Evolutionary conservation across 2,329 filamentous ascomycete species (phyloP).

Genomic region (Claviceps digitariae): DNA sequence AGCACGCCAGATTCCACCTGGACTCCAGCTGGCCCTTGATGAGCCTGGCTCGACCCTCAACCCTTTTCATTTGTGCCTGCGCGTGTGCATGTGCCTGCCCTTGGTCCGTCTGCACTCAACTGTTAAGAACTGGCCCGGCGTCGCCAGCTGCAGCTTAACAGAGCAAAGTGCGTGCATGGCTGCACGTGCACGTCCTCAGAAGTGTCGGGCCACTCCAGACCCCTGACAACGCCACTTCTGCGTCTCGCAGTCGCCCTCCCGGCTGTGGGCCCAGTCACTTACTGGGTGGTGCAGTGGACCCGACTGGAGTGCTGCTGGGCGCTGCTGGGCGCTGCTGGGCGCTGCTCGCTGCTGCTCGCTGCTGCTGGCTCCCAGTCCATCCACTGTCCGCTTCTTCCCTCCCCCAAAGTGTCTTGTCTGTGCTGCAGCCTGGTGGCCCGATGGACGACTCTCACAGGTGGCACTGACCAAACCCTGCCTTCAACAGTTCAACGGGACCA

Average conservation of each 20-base stretch:
- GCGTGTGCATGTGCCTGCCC: no score
- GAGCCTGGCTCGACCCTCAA: no score
- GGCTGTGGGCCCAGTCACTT: no score
- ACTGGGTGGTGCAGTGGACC: no score
- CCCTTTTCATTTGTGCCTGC: no score
- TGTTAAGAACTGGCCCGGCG: background rate
- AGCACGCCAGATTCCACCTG: no score
- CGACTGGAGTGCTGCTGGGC: no score
- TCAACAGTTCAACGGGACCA: background rate
- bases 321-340: no score
- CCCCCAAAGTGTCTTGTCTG: background rate
- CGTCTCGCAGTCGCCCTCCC: background rate
- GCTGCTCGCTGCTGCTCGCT: no score
- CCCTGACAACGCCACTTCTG: slow-evolving; percentile 6
- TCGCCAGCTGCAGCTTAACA: background rate
- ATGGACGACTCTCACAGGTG: slow-evolving; percentile 1
- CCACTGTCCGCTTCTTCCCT: background rate
- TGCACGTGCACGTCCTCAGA: background rate
- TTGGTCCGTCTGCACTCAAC: background rate
- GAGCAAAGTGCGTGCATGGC: background rate
- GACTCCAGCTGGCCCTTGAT: no score
- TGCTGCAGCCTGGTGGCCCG: background rate
- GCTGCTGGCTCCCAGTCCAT: no score
- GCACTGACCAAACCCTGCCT: background rate
- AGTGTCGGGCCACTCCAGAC: background rate